phyloP scores from a whole-genome alignment of 352 stramenopile species.

The Thalassiosira livingstoniorum region DNA sequence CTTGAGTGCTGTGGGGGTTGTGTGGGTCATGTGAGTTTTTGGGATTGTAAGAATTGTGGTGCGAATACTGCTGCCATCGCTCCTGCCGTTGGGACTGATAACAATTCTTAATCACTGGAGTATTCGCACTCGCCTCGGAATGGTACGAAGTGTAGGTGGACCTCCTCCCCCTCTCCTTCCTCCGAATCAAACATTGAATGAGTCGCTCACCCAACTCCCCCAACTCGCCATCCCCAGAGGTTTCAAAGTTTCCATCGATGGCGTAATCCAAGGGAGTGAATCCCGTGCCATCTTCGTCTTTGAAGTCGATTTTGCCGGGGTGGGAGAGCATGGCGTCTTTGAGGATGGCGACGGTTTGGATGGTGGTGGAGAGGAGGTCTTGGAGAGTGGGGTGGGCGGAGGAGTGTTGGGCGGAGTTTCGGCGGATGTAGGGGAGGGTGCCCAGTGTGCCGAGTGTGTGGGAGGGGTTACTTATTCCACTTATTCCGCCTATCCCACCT shows the following conservation, averaged over 20 bases:
- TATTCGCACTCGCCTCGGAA: constrained; percentile 6
- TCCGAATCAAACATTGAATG: constrained; percentile 27
- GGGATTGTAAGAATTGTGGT: too few species aligned
- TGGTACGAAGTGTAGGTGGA: background rate
- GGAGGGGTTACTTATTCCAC: background rate
- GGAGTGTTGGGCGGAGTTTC: background rate
- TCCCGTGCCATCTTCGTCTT: constrained; percentile 46
- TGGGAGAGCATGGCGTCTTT: constrained; percentile 51
- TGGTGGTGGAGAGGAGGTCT: constrained; percentile 2
- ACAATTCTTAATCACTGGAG: background rate
- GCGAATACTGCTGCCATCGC: background rate
- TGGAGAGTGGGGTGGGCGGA: background rate
- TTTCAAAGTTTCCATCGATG: constrained; percentile 39
- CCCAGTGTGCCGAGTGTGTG: too few species aligned
- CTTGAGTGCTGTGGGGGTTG: background rate
- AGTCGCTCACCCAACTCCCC: background rate
- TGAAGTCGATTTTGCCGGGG: constrained; percentile 53
- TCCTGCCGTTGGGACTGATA: background rate
- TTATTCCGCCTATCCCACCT: background rate
- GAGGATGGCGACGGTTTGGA: constrained; percentile 20
- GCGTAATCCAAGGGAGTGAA: constrained; percentile 53
- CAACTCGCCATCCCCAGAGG: too few species aligned
- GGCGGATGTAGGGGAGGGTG: background rate
- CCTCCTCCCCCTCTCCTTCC: background rate
- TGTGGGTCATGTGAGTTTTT: too few species aligned